Evolutionary conservation across 306 rosid species (phyloP), one percentile per base, ranked within the genome.

Genomic region (Cicer chorassanicum): DNA sequence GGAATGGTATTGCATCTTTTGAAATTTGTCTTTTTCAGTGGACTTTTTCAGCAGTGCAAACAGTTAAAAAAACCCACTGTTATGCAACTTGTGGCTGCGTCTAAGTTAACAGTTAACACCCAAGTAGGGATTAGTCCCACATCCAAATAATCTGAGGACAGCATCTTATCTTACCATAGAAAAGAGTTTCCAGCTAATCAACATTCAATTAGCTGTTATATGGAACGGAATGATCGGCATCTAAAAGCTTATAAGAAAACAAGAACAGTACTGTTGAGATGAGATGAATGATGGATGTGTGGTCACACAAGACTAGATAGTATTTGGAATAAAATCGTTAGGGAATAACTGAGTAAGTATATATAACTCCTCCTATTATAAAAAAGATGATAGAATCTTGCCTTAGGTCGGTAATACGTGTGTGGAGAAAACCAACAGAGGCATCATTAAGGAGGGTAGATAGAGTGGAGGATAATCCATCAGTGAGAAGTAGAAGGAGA

Each of bases 1-100:
- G n/a, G 66, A 53, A 48, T 36, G 39, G 8, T 56, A 66, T 38
- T 29, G 8, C 44, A 39, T 55, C 51, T 63, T 59, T 57, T 57
- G 57, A 38, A 73, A 67, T 54, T 48, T 49, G 68, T 16, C 42
- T 10, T 41, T 53, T 65, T 48, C 57, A 19, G n/a, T 9, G 57
- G 61, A 45, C 3, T 53, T 42, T 6, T 14, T 49, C 40, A 29
- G 50, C 21, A 21, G 13, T 49, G 72, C 54, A 6, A 43, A 46
- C 34, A 51, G 65, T 21, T 64, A 11, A 19, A 19, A 50, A 51
- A 14, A 21, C 55, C 9, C 56, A 14, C 56, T 50, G 10, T 7
- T n/a, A 1, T 50, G 55, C 55, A 50, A n/a, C 55, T 6, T 50
- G 21, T 50, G 56, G 56, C 56, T 14, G 5, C 9, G 19, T 50